phyloP scores from a whole-genome alignment of 2,329 filamentous ascomycete species.

The Fusarium tjaetaba region DNA sequence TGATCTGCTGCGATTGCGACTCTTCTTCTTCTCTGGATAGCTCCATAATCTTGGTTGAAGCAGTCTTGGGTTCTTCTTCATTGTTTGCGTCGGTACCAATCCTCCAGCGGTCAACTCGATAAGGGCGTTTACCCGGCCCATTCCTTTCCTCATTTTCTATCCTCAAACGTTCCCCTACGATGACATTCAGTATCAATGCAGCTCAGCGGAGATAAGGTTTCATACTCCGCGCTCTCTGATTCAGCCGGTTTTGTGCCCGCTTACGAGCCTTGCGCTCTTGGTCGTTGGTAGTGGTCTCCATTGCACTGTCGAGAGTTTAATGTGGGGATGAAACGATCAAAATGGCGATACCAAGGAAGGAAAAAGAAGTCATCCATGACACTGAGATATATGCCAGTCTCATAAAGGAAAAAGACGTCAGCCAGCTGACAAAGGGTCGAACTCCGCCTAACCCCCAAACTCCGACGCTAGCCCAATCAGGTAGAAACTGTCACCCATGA shows the following conservation, averaged over 20 bases:
- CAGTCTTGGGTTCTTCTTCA: not conserved
- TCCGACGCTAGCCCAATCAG: slow-evolving; percentile 16
- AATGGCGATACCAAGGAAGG: not conserved
- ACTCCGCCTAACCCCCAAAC: not conserved
- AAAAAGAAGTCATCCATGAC: not conserved
- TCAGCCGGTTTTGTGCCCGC: slow-evolving; percentile 21
- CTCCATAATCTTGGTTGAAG: too few relatives aligned
- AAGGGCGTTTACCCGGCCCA: not conserved
- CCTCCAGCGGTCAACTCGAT: slow-evolving; percentile 25
- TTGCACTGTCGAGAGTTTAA: not conserved
- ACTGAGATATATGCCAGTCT: not conserved
- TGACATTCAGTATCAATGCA: not conserved
- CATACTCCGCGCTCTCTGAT: slow-evolving; percentile 33
- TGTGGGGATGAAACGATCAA: not conserved
- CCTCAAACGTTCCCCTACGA: not conserved
- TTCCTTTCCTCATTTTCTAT: not conserved
- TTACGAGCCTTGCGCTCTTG: slow-evolving; percentile 18
- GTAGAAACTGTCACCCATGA: slow-evolving; percentile 26
- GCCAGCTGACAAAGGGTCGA: slow-evolving; percentile 4
- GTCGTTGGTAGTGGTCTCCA: not conserved
- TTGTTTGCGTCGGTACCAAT: not conserved
- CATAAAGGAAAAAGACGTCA: slow-evolving; percentile 19
- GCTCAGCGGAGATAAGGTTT: not conserved
- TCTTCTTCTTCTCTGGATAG: not conserved
- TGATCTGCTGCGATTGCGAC: too few relatives aligned